A percentile compares a stretch with the other conserved stretches of the same genome.
Conservation (phyloP, 2,329 filamentous ascomycete species). For the Elsinoe fawcettii region DNA sequence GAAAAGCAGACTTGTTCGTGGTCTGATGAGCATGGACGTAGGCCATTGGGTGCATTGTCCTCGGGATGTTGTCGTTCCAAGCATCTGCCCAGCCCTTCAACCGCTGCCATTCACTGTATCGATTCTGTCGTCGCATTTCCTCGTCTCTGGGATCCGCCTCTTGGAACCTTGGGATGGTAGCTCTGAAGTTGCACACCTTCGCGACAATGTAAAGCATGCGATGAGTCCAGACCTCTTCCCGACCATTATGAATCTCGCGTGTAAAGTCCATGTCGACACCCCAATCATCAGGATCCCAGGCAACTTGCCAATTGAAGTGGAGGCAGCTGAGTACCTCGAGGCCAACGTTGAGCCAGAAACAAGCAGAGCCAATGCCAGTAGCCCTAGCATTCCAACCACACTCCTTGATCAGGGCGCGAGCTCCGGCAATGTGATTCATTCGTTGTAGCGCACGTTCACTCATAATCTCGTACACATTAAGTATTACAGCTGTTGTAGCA, state of each 20-base stretch:
- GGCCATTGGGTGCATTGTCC: constrained; percentile 80
- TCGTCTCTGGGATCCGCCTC: constrained; percentile 55
- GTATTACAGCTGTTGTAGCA: constrained; percentile 75
- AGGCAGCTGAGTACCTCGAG: constrained; percentile 87
- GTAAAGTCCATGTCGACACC: constrained; percentile 71
- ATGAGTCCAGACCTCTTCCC: constrained; percentile 80
- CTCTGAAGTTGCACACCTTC: constrained; percentile 78
- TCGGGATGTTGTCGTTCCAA: constrained; percentile 72
- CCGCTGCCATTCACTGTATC: constrained; percentile 67
- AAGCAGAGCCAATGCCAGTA: constrained; percentile 71
- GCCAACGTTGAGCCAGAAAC: constrained; percentile 89
- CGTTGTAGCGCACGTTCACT: constrained; percentile 66
- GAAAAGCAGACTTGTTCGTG: constrained; percentile 65
- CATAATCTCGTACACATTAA: constrained; percentile 93
- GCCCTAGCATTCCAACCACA: constrained; percentile 80
- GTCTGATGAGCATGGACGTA: constrained; percentile 64
- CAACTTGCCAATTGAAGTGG: constrained; percentile 76
- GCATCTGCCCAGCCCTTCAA: constrained; percentile 75
- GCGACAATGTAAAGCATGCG: constrained; percentile 82
- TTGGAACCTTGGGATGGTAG: constrained; percentile 56
- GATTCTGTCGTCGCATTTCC: constrained; percentile 55
- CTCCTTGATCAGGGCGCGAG: constrained; percentile 77
- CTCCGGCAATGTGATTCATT: constrained; percentile 86
- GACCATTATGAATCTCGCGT: constrained; percentile 49
- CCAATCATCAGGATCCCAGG: constrained; percentile 89